phyloP scores from a whole-genome alignment of 169 alveolate species.

The Ophryocystis elektroscirrha region DNA sequence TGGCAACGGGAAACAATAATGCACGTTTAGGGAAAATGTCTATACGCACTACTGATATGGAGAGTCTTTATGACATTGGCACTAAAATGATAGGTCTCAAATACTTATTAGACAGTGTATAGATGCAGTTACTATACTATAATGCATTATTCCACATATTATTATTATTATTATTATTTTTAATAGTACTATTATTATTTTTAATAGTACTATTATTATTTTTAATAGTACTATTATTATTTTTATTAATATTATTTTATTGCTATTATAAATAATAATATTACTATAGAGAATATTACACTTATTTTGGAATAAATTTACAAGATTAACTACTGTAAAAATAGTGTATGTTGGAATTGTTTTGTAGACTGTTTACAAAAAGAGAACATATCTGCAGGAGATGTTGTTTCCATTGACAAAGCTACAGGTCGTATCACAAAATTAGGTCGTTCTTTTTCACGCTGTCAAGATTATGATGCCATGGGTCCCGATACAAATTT shows the following conservation, averaged over 20 bases:
- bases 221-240: neutral
- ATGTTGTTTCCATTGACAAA: conserved; percentile 86
- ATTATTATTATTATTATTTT: neutral
- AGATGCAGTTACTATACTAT: conserved; percentile 52
- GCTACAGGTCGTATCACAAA: conserved; percentile 81
- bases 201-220: neutral
- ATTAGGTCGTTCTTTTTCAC: conserved; percentile 84
- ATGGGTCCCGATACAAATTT: conserved; percentile 72
- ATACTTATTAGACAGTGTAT: too few species aligned
- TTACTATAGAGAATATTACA: neutral
- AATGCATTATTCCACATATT: too few species aligned
- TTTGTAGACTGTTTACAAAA: neutral
- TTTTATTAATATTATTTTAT: neutral
- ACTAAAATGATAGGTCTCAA: conserved; percentile 68
- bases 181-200: neutral
- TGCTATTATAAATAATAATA: neutral
- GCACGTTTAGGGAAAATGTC: conserved; percentile 37
- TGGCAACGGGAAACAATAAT: conserved; percentile 21
- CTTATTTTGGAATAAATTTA: neutral
- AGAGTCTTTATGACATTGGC: conserved; percentile 86
- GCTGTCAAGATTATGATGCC: conserved; percentile 89
- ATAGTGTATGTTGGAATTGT: too few species aligned
- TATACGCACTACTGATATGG: conserved; percentile 94
- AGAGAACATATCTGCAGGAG: conserved; percentile 31
- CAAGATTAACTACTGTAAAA: neutral